Base-by-base conservation (phyloP, 345 rosid species). In the Mercurialis annua region DNA sequence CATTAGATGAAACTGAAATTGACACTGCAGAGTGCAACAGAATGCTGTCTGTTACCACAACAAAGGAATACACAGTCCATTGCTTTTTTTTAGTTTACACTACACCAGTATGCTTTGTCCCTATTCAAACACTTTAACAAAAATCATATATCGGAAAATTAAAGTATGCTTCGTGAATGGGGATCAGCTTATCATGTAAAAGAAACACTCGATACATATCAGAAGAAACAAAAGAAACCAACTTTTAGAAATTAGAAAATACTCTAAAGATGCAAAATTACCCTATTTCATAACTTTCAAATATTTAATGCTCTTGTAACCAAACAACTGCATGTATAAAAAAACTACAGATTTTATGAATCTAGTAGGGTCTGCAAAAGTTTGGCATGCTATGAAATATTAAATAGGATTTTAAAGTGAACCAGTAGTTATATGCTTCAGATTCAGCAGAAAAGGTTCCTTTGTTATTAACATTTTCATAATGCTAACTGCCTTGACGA, bases 11-110 rank as follows among this genome's bases (percentile, higher is more conserved):
- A 47, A 87, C 64, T 16, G 80, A 76, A 18, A 87, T 24, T 8
- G 77, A 84, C 16, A 73, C 92, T 87, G 84, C 65, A 65, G 33
- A 10, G 21, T 36, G 43, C 6, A 59, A 3, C 16, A 10, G 30
- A 59, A 21, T 42, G 18, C 10, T 20, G n/a, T 20, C 14, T 34
- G 18, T 23, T 21, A 6, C 8, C 20, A 59, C 48, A 21, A 15
- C 38, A 42, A 15, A 36, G 6, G 63, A 17, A 17, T 1, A 36
- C n/a, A 36, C 17, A n/a, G 47, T 34, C 46, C 23, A 36, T 59
- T 34, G 46, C 48, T 36, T 34, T 9, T 14, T 58, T 59, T 27
- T n/a, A 36, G 30, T 59, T 40, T 16, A n/a, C 38, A 1, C 29
- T 59, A 16, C 17, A 59, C 17, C 17, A 29, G 38, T 21, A 24